Evolutionary conservation across 176 grass and related monocot species (phyloP).

Genomic region (Pharus latifolius): DNA sequence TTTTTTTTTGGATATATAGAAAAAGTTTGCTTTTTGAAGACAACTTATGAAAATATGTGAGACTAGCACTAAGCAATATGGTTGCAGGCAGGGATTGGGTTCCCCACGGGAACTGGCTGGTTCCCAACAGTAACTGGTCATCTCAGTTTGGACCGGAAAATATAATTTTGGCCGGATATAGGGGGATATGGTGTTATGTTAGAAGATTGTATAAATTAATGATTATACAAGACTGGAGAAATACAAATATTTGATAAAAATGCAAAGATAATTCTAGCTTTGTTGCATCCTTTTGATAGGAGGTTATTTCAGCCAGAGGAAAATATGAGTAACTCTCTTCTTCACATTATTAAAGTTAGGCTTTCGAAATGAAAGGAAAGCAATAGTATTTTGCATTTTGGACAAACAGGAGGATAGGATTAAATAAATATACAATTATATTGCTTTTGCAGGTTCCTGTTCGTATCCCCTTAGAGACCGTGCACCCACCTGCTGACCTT

Average conservation of each 20-base stretch:
- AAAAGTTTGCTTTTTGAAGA: neutral
- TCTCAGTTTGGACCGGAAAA: no score
- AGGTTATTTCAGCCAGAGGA: neutral
- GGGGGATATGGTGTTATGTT: no score
- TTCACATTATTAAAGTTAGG: neutral
- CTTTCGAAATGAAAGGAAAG: neutral
- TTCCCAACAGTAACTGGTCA: no score
- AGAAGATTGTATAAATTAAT: no score
- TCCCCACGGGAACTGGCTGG: no score
- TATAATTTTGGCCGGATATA: no score
- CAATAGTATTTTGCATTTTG: neutral
- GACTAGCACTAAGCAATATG: neutral
- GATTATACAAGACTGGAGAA: no score
- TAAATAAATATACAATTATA: neutral
- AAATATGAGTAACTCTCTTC: neutral
- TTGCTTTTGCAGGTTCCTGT: neutral
- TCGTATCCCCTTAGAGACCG: neutral
- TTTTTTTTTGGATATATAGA: neutral
- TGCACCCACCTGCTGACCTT: conserved; percentile 9
- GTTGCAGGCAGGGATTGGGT: no score
- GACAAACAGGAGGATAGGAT: neutral
- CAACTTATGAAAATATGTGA: neutral
- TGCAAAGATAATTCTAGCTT: neutral
- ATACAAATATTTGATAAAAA: no score
- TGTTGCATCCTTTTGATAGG: neutral